Evolutionary conservation across 2,329 filamentous ascomycete species (phyloP).

Genomic region (Alternaria sp.): DNA sequence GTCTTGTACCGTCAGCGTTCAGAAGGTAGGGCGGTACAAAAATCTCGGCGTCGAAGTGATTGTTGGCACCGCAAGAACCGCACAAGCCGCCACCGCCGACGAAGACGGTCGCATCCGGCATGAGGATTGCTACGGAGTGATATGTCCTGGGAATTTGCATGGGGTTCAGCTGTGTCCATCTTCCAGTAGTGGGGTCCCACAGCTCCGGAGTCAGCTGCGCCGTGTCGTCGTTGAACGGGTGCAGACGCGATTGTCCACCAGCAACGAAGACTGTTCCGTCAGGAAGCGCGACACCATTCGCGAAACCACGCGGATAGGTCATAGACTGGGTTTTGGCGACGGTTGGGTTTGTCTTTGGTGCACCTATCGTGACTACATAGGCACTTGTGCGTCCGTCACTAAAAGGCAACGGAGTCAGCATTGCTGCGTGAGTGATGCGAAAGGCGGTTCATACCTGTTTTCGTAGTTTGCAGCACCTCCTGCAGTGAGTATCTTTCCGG

Average conservation of each 20-base stretch:
- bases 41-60: slow-evolving; percentile 63
- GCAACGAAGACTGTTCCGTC: slow-evolving; percentile 45
- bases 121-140: slow-evolving; percentile 36
- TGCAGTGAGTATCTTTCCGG: slow-evolving; percentile 61
- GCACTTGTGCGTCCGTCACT: slow-evolving; percentile 53
- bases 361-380: slow-evolving; percentile 58
- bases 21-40: slow-evolving; percentile 64
- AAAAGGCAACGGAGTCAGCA: background rate
- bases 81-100: slow-evolving; percentile 52
- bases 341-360: slow-evolving; percentile 24
- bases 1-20: slow-evolving; percentile 51
- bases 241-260: slow-evolving; percentile 29
- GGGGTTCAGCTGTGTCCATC: slow-evolving; percentile 31
- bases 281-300: slow-evolving; percentile 38
- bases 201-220: slow-evolving; percentile 29
- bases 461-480: slow-evolving; percentile 58
- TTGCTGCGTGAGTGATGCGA: background rate
- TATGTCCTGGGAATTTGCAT: slow-evolving; percentile 32
- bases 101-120: slow-evolving; percentile 36
- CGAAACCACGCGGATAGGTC: slow-evolving; percentile 37
- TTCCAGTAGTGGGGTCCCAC: slow-evolving; percentile 27
- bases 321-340: slow-evolving; percentile 33
- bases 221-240: slow-evolving; percentile 28
- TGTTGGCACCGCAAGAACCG: slow-evolving; percentile 44
- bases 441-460: background rate